Conservation (phyloP, 2,329 filamentous ascomycete genomes). For the Xylaria sp. region DNA sequence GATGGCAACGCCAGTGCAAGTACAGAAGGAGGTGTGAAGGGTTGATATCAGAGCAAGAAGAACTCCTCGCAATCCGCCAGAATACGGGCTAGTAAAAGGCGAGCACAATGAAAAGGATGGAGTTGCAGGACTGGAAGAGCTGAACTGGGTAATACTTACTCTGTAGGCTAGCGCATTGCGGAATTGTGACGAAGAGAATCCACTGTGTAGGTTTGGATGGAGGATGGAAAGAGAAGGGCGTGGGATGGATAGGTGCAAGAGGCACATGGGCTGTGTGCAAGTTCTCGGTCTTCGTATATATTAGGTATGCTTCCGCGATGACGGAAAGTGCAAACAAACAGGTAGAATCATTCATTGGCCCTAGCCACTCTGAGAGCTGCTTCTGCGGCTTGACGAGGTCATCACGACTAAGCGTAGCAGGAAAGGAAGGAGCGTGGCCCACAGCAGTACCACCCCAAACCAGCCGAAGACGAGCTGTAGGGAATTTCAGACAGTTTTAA, state of each 20-base stretch:
- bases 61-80: not conserved
- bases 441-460: not conserved
- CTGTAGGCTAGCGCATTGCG: not conserved
- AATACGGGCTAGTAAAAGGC: not conserved
- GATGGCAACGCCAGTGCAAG: not conserved
- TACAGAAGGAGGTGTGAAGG: not conserved
- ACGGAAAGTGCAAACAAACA: slow-evolving; percentile 10
- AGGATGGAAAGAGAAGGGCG: not conserved
- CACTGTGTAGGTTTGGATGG: not conserved
- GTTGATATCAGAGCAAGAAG: not conserved
- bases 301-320: not conserved
- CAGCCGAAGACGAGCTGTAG: not conserved
- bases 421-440: not conserved
- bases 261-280: not conserved
- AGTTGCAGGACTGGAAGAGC: not conserved
- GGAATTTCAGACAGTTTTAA: not conserved
- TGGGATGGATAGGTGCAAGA: not conserved
- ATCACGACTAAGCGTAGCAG: not conserved
- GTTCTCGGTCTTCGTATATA: not conserved
- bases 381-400: slow-evolving; percentile 7
- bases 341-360: slow-evolving; percentile 3
- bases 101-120: not conserved
- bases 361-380: not conserved
- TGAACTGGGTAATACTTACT: not conserved
- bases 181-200: not conserved